A percentile compares a stretch with the other conserved stretches of the same genome.
These are phyloP conservation scores for Cercospora sojina DNA, from an alignment of 2,329 filamentous ascomycete genomes.

Conservation along the genomic window DNA sequence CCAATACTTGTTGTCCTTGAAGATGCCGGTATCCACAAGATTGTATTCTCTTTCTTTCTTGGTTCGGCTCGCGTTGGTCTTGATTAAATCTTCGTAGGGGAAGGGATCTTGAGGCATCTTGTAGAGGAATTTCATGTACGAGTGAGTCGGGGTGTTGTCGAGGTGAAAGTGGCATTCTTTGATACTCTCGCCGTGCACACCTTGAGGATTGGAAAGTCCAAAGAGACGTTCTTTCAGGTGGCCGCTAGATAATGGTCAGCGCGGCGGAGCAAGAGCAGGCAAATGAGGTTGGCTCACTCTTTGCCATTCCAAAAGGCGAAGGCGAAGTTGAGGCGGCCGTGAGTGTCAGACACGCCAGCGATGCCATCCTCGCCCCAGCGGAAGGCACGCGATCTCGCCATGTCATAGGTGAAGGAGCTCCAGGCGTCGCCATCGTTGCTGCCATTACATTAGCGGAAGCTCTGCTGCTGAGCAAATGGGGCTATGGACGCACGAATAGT, in stretches of 20 bases:
- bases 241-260: conserved; percentile 60
- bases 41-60: conserved; percentile 86
- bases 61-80: conserved; percentile 76
- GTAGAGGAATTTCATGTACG: conserved; percentile 98
- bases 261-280: not conserved
- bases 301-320: conserved; percentile 98
- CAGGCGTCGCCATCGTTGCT: conserved; percentile 86
- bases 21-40: conserved; percentile 81
- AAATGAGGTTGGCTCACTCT: conserved; percentile 60
- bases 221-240: conserved; percentile 95
- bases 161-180: conserved; percentile 96
- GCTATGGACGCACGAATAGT: conserved; percentile 67
- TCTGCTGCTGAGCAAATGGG: not conserved
- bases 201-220: conserved; percentile 91
- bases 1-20: conserved; percentile 90
- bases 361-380: conserved; percentile 98
- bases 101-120: conserved; percentile 93
- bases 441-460: conserved; percentile 34
- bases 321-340: conserved; percentile 86
- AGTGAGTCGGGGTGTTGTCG: conserved; percentile 90
- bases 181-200: conserved; percentile 94
- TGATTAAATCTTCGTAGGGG: conserved; percentile 82
- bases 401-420: conserved; percentile 94
- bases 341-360: conserved; percentile 89
- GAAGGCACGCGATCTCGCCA: conserved; percentile 83